These are phyloP conservation scores for Ophiocordyceps sinensis DNA, from an alignment of 2,329 filamentous ascomycete species.

Conservation along the genomic window DNA sequence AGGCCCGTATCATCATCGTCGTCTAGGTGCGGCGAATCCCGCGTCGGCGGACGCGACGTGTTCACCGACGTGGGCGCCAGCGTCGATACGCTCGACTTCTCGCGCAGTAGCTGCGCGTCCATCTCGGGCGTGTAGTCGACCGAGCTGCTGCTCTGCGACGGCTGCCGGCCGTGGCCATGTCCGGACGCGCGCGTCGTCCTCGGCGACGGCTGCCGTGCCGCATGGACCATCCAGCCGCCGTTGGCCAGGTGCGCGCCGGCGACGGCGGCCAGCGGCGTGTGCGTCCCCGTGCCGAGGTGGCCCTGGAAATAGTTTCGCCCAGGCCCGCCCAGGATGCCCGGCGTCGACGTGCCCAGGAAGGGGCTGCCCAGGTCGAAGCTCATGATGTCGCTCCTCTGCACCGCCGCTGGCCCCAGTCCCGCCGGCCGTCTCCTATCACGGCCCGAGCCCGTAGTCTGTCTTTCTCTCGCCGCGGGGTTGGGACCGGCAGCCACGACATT, in stretches of 20 bases:
- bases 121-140: constrained; percentile 20
- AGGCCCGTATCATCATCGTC: constrained; percentile 21
- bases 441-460: background rate
- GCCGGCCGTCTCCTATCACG: constrained; percentile 6
- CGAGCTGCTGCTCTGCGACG: constrained; percentile 31
- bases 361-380: constrained; percentile 35
- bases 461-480: background rate
- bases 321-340: constrained; percentile 54
- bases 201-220: constrained; percentile 5
- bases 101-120: constrained; percentile 26
- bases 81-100: constrained; percentile 49
- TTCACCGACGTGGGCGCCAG: constrained; percentile 39
- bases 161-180: constrained; percentile 24
- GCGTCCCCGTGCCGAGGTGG: constrained; percentile 60
- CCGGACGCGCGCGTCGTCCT: background rate
- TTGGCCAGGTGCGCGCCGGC: constrained; percentile 44
- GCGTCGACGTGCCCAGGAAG: constrained; percentile 45
- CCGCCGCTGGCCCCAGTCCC: constrained; percentile 17
- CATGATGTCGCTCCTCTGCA: constrained; percentile 16
- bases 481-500: background rate
- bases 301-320: constrained; percentile 75
- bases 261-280: constrained; percentile 67
- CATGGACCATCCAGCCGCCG: constrained; percentile 19
- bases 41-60: constrained; percentile 41
- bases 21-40: constrained; percentile 27